Base-by-base conservation (phyloP, 768 basidiomycete species). In the Trichaptum fuscoviolaceum region DNA sequence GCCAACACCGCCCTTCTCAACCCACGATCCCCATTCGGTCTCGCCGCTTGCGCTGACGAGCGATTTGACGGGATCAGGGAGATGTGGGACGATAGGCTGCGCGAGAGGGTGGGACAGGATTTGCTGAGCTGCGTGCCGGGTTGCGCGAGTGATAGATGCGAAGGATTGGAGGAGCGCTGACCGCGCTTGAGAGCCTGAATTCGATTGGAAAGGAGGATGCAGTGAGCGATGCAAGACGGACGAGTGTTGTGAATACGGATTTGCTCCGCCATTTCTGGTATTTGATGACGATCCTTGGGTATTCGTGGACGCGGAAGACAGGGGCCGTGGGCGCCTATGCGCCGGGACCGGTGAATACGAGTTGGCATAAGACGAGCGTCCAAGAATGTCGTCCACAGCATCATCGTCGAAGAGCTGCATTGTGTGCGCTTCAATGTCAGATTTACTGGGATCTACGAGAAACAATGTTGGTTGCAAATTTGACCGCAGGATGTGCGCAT, bases 81-180 rank as follows among this genome's bases (percentile, higher is more conserved):
- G 85, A 74, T 98, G 96, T 5, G 96, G 96, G 0, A 98, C 84
- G 63, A 99, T 95, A 12, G 97, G 95, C 73, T 96, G 95, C 1
- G 96, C 96, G 27, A 98, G 85, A 0, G 96, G 96, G 73, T 98
- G 96, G 0, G 95, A 95, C 9, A 99, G 82, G 18, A 99, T 93
- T 71, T 95, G 93, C 73, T 97, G 94, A 0, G 96, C 95, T 0
- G 96, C 93, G 75, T 95, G 92, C 8, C 93, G 87, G 0, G 96
- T 96, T 18, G 93, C 91, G 62, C 93, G 86, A 0, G 97, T 99
- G 67, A 99, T 91, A 66, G 93, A 94, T 3, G 94, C 95, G 73
- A 99, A 96, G 1, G 92, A 93, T 69, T 93, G 92, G n/a, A 99
- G 79, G 35, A 99, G 84, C 8, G 93, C 91, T 69, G 87, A 82